Conservation (phyloP, 75 land plant species). For the Adiantum capillusveneris region DNA sequence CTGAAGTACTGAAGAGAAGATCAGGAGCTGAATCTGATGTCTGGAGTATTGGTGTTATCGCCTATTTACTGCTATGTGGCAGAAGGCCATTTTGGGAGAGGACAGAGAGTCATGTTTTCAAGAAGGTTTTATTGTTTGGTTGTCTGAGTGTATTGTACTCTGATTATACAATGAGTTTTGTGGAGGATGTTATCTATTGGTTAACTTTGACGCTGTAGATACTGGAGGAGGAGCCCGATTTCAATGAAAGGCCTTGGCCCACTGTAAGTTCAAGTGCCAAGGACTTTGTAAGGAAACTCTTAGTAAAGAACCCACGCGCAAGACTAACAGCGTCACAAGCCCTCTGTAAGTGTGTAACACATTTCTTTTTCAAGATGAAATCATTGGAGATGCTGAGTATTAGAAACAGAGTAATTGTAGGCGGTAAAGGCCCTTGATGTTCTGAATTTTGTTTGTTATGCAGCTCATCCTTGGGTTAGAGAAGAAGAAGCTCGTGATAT, state of each 20-base stretch:
- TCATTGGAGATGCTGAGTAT: too few species aligned
- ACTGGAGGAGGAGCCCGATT: constrained; percentile 78
- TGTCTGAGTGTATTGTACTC: neutral
- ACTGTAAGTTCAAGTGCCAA: constrained; percentile 70
- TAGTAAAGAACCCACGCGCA: constrained; percentile 81
- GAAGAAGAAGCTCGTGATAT: constrained; percentile 25
- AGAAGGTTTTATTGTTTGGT: neutral
- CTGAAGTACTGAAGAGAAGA: constrained; percentile 13
- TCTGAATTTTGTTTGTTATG: neutral
- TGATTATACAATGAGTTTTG: neutral
- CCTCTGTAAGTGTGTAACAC: constrained; percentile 48
- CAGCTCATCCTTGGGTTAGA: constrained; percentile 35
- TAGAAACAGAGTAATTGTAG: neutral
- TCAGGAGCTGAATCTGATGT: constrained; percentile 17
- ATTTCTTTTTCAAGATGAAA: too few species aligned
- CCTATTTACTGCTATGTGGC: constrained; percentile 11
- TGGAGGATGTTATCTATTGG: neutral
- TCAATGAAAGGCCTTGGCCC: constrained; percentile 87
- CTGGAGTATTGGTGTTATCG: constrained; percentile 16
- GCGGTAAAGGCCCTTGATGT: neutral
- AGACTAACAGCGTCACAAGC: constrained; percentile 96
- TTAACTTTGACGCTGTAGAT: constrained; percentile 33
- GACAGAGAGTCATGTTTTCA: constrained; percentile 5
- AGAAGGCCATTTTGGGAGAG: constrained; percentile 9
- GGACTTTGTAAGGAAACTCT: constrained; percentile 79